Base-by-base conservation (phyloP, 1,139 yeast genomes). In the Yamadazyma siamensis region DNA sequence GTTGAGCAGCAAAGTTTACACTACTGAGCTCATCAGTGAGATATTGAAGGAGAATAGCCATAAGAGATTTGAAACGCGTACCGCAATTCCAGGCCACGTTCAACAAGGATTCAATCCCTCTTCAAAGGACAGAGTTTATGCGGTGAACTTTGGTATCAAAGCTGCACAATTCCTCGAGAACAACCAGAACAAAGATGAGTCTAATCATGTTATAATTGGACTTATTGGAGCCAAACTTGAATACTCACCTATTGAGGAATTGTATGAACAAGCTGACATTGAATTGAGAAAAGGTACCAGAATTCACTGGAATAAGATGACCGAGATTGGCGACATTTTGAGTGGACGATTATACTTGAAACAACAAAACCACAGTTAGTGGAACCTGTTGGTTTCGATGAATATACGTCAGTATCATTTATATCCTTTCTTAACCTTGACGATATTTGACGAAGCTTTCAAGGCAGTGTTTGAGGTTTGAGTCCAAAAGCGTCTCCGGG, bases 21-120 rank as follows among this genome's bases (percentile, higher is more conserved):
- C 89, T 19, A 86, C 97, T 6, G 78, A 84, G 39, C 71, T 84
- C 39, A 71, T 91, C 47, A 88, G 95, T 18, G 80, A 85, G 37
- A 86, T 91, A 41, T 79, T 89, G 48, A 77, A 79, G 43, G 82
- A 83, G 42, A 91, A 87, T 48, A 77, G 88, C 25, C 65, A 74
- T 30, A 82, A 84, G 30, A 70, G 73, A 40, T 91, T 88, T 52
- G 96, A 89, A 50, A 85, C 94, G 13, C 82, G 95, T 59, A 88
- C 95, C 4, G 98, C 98, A 11, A 80, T 89, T 33, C 98, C 98
- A 9, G 98, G 98, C 17, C 98, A 91, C 54, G 94, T 83, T 26
- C 91, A 83, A 61, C 91, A 83, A 55, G 94, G 94, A 47, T 79
- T 75, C 34, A 65, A 78, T n/a, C 91, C 94, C 35, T 75, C 86